These are phyloP conservation scores for Salix viminalis DNA, from an alignment of 345 rosid genomes.

Conservation along the genomic window DNA sequence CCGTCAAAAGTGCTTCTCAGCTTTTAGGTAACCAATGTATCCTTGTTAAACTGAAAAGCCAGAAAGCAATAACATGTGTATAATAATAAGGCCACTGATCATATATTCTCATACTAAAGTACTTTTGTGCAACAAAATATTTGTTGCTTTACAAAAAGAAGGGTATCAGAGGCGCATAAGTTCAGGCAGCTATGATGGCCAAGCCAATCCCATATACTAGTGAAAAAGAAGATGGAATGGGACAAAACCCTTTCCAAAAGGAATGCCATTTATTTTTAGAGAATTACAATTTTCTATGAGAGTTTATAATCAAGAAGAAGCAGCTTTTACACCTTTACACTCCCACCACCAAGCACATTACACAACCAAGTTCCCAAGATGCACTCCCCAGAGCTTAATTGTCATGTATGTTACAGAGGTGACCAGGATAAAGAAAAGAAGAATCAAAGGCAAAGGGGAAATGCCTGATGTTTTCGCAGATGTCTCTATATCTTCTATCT, in stretches of 20 bases:
- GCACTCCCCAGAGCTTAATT: conserved; percentile 20
- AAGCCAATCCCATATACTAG: background rate
- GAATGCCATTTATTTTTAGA: conserved; percentile 32
- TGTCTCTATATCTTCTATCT: conserved; percentile 21
- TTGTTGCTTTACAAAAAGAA: conserved; percentile 5
- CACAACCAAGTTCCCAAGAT: conserved; percentile 23
- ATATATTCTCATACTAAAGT: background rate
- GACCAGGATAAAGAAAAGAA: conserved; percentile 23
- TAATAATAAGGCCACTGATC: background rate
- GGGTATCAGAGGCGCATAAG: conserved; percentile 5
- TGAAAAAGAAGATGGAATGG: background rate
- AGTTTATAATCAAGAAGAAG: conserved; percentile 32
- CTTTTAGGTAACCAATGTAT: conserved; percentile 20
- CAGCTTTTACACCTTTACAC: conserved; percentile 43
- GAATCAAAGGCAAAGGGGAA: conserved; percentile 18
- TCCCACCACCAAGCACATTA: conserved; percentile 26
- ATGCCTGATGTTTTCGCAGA: conserved; percentile 20
- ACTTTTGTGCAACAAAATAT: background rate
- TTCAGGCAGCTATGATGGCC: conserved; percentile 12
- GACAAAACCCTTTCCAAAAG: conserved; percentile 20
- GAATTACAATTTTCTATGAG: conserved; percentile 33
- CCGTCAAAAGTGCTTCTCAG: conserved; percentile 8
- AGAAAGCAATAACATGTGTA: background rate
- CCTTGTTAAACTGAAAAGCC: conserved; percentile 6
- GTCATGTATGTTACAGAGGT: conserved; percentile 33